Evolutionary conservation across 1,284 basidiomycete genomes (phyloP), one percentile per base, ranked within the genome.

Genomic region (Sparassis latifolia): DNA sequence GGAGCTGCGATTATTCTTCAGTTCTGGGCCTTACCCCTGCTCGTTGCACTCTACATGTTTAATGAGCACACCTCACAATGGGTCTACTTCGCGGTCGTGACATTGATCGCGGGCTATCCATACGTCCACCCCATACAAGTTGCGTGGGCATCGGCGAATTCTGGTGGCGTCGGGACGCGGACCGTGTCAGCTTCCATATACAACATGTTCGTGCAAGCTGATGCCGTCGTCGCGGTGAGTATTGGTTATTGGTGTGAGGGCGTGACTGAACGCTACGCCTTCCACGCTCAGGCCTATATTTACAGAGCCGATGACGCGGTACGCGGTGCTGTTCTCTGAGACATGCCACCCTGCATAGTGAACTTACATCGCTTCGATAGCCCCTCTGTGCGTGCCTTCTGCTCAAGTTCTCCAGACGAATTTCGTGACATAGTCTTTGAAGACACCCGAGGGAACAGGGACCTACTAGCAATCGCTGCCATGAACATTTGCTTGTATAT

Each of bases 141-240:
- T 0, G 80, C 77, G 0, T 84, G 81, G 81, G 71, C 75, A 0
- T 83, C 80, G 4, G 70, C 79, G 44, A 83, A 83, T 61, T 82
- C 81, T 3, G 72, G 72, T 56, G 75, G 77, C 49, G 81, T 84
- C 2, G 67, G 76, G 39, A 79, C 74, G 59, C 74, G 80, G 42
- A 81, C 80, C 2, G 67, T 20, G 20, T 82, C 78, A 20, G 79
- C 79, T 7, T 70, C 67, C 1, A 63, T 81, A 42, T 83, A 83
- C 61, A 84, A 82, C 52, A 82, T 85, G 75, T 81, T 77, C 58
- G 79, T 82, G 5, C 80, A 82, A 60, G 74, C 74, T 0, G 75
- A 77, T 4, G 72, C 67, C 7, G 75, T 81, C 41, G 63, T 77
- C 38, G 72, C 74, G 53, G 77, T 79, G 53, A 53, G 74, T 69